Conservation (phyloP, 1,139 yeast species). For the Suhomyces yuchorum region DNA sequence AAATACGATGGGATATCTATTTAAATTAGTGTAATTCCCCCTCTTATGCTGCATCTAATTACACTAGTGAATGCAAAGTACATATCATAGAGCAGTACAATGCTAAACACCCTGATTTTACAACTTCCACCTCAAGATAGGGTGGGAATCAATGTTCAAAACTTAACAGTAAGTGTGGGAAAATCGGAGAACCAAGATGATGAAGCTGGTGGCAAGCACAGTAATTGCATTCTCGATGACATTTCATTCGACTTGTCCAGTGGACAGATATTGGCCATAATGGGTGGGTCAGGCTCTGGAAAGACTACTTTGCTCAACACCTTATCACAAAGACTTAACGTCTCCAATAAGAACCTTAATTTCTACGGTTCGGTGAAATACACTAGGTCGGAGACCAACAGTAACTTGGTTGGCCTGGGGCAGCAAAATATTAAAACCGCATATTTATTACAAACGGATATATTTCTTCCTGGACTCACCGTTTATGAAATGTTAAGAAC, state of each 20-base stretch:
- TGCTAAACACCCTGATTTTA: constrained; percentile 7
- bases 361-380: constrained; percentile 34
- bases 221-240: constrained; percentile 34
- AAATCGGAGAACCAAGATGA: constrained; percentile 9
- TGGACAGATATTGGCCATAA: constrained; percentile 63
- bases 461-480: constrained; percentile 68
- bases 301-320: constrained; percentile 80
- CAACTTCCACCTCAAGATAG: constrained; percentile 22
- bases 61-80: not conserved
- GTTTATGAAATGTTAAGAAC: constrained; percentile 67
- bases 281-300: constrained; percentile 88
- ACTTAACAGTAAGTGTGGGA: constrained; percentile 34
- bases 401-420: not conserved
- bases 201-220: not conserved
- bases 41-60: not conserved
- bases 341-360: constrained; percentile 30
- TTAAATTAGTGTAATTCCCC: not conserved
- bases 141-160: constrained; percentile 33
- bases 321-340: constrained; percentile 60
- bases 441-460: constrained; percentile 78
- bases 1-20: not conserved
- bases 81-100: not conserved
- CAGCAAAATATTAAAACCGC: constrained; percentile 32
- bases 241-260: constrained; percentile 57
- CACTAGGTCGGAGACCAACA: constrained; percentile 18